Evolutionary conservation across 2,329 filamentous ascomycete species (phyloP).

Genomic region (Aspergillus quadrilineatus): DNA sequence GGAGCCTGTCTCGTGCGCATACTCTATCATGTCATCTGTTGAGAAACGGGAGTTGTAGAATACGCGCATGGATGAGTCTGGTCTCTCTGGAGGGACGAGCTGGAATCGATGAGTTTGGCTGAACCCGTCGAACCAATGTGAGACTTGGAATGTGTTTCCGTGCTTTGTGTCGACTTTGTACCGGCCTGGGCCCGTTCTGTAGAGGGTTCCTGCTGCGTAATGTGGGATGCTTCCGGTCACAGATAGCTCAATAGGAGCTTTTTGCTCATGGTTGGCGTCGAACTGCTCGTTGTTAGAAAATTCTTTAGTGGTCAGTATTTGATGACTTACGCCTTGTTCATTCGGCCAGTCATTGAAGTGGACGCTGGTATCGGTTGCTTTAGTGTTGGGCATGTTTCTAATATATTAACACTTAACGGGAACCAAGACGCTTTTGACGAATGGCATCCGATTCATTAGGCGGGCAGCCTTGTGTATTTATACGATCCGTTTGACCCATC

Average conservation of each 20-base stretch:
- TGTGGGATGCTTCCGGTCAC: constrained; percentile 67
- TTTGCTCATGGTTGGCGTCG: constrained; percentile 64
- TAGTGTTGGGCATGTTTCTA: neutral
- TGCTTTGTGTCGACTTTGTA: constrained; percentile 61
- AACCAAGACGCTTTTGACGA: neutral
- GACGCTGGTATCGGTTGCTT: neutral
- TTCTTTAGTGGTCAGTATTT: neutral
- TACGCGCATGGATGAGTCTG: constrained; percentile 47
- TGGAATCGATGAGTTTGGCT: constrained; percentile 70
- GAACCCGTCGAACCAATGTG: constrained; percentile 82
- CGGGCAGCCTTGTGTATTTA: neutral
- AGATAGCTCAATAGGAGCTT: constrained; percentile 61
- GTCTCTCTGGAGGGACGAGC: constrained; percentile 51
- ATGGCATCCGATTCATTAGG: neutral
- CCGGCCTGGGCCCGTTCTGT: constrained; percentile 70
- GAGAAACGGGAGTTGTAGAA: constrained; percentile 71
- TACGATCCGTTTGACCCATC: neutral
- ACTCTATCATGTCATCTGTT: constrained; percentile 61
- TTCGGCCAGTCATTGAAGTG: constrained; percentile 53
- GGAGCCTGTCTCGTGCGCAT: constrained; percentile 60
- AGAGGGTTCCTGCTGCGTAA: constrained; percentile 71
- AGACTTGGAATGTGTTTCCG: constrained; percentile 59
- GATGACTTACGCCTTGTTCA: constrained; percentile 46
- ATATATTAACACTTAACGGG: neutral
- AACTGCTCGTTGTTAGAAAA: constrained; percentile 52